These are phyloP conservation scores for Saccharomycopsis babjevae DNA, from an alignment of 805 yeast species.

Conservation along the genomic window DNA sequence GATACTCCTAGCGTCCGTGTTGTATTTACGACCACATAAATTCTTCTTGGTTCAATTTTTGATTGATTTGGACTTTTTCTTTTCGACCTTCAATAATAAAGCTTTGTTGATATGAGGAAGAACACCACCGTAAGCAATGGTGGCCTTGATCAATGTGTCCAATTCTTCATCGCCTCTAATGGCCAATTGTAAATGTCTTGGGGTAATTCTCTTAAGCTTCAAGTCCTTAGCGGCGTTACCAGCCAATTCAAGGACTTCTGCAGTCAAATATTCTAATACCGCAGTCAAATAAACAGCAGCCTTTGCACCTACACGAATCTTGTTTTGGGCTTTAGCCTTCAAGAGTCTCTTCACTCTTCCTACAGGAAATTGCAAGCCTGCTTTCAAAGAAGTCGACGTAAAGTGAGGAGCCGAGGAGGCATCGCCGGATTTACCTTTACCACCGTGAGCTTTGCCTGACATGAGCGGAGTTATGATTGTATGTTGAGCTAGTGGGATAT, in stretches of 20 bases:
- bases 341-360: slow-evolving; percentile 97
- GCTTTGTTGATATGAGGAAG: slow-evolving; percentile 88
- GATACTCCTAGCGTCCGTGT: too few relatives aligned
- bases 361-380: slow-evolving; percentile 94
- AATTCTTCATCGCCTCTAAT: slow-evolving; percentile 97
- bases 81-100: slow-evolving; percentile 65
- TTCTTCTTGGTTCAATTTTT: background rate
- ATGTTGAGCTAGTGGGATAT: too few relatives aligned
- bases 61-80: slow-evolving; percentile 29
- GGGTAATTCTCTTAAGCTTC: slow-evolving; percentile 93
- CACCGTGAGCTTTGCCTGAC: slow-evolving; percentile 97
- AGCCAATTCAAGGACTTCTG: slow-evolving; percentile 94
- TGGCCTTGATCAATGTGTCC: slow-evolving; percentile 86
- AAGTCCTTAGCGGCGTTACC: slow-evolving; percentile 97
- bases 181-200: slow-evolving; percentile 93
- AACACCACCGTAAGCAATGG: slow-evolving; percentile 98
- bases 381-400: slow-evolving; percentile 78
- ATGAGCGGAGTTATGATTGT: slow-evolving; percentile 21
- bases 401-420: slow-evolving; percentile 34
- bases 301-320: slow-evolving; percentile 72
- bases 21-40: too few relatives aligned
- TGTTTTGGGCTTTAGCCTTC: slow-evolving; percentile 82
- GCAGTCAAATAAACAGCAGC: slow-evolving; percentile 95
- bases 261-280: slow-evolving; percentile 90
- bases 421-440: slow-evolving; percentile 90